Evolutionary conservation across 176 grass and related monocot species (phyloP), one percentile per base, ranked within the genome.

Genomic region (Luzula sylvatica): DNA sequence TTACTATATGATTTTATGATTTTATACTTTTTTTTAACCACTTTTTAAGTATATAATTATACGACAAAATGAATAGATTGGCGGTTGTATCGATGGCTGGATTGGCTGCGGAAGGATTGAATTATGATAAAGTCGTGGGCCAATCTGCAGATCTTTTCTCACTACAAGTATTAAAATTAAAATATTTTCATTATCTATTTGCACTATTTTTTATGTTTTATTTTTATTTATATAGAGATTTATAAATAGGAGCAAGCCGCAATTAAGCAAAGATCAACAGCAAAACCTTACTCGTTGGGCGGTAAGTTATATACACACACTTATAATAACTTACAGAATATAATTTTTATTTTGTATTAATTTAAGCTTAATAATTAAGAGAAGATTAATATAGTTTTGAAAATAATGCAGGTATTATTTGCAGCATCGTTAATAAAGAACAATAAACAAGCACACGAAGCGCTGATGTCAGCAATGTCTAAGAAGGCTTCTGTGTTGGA

Each of bases 221-320:
- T 55, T 67, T 17, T 52, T 67, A 46, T 52, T 20, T 18, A 67
- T 64, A 0, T 44, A 96, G 84, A 89, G 90, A 40, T 88, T 96
- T 48, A 30, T 96, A 76, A 96, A 96, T 52, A 76, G 90, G 52
- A 77, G 62, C 51, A 96, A 79, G 46, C 83, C 83, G 1, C 77
- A 56, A 20, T 40, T 88, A 41, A 78, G 70, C 49, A 88, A 88
- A 61, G 80, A 88, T 9, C 83, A 95, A 58, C 90, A 96, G 53
- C 74, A 88, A 41, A 96, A 88, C 67, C 84, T 96, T 66, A 96
- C 90, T 41, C 80, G 90, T 86, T 96, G 90, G 84, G 90, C 90
- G 39, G 90, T 96, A 19, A 76, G 90, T 86, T 40, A 22, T 23
- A 20, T 28, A 14, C n/a, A n/a, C n/a, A n/a, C n/a, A n/a, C n/a